Conservation (phyloP, 1,139 yeast species). For the Debaryomyces subglobosus region DNA sequence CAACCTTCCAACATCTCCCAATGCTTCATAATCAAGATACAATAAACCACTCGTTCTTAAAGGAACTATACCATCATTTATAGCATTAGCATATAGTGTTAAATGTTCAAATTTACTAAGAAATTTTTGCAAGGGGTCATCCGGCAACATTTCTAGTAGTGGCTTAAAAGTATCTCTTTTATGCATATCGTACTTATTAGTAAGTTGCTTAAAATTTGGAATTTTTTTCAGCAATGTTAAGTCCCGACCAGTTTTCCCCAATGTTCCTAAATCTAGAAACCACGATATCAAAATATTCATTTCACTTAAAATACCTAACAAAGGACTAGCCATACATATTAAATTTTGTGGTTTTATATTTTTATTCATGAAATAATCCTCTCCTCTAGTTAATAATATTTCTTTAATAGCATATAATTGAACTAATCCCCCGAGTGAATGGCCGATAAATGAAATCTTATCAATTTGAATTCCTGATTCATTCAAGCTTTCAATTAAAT, state of each 20-base stretch:
- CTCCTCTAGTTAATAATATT: constrained; percentile 50
- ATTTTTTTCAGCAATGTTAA: constrained; percentile 57
- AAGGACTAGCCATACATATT: constrained; percentile 82
- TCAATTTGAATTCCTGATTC: constrained; percentile 36
- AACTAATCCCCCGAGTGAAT: constrained; percentile 87
- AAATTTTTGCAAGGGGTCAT: constrained; percentile 75
- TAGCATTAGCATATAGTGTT: constrained; percentile 76
- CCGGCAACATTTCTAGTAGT: constrained; percentile 69
- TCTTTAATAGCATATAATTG: constrained; percentile 91
- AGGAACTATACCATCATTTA: constrained; percentile 95
- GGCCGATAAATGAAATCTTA: constrained; percentile 85
- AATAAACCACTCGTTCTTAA: constrained; percentile 60
- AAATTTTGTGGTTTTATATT: constrained; percentile 66
- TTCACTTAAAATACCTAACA: constrained; percentile 80
- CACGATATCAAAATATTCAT: constrained; percentile 85
- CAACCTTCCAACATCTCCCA: constrained; percentile 38
- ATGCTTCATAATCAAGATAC: constrained; percentile 49
- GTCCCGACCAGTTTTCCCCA: constrained; percentile 93
- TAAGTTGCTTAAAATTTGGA: constrained; percentile 18
- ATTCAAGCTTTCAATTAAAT: constrained; percentile 46
- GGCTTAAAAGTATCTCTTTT: constrained; percentile 49
- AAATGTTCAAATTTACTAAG: constrained; percentile 65
- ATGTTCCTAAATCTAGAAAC: constrained; percentile 82
- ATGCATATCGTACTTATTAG: constrained; percentile 12
- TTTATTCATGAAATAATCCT: constrained; percentile 62